Evolutionary conservation across 106 monocot species (phyloP).

Genomic region (Platanthera guangdongensis): DNA sequence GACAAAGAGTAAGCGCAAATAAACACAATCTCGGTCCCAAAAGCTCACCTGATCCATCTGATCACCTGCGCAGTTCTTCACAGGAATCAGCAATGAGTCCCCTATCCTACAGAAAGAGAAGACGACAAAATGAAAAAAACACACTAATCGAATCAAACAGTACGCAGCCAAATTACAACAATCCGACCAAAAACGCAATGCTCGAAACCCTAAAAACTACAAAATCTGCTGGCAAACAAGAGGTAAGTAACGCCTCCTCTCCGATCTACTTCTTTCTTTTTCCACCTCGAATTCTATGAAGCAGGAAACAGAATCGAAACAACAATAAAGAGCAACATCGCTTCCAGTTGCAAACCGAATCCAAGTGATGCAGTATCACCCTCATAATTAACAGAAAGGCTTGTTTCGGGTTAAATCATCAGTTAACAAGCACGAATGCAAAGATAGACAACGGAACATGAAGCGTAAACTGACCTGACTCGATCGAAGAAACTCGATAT

Average conservation of each 20-base stretch:
- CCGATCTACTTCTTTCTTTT: slow-evolving; percentile 2
- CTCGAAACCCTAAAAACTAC: neutral
- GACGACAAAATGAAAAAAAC: neutral
- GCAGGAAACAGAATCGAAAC: neutral
- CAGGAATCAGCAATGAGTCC: neutral
- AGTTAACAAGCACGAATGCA: neutral
- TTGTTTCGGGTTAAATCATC: neutral
- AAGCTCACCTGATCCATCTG: slow-evolving; percentile 6
- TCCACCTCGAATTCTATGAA: neutral
- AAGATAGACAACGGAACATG: neutral
- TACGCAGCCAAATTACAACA: neutral
- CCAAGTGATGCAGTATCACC: neutral
- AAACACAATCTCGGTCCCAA: neutral
- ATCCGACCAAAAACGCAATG: neutral
- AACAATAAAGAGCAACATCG: neutral
- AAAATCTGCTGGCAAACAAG: neutral
- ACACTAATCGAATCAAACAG: slow-evolving; percentile 1
- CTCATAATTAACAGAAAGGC: neutral
- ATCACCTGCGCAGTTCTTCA: neutral
- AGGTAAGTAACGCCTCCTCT: neutral
- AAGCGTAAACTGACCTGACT: neutral
- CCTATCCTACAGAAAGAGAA: neutral
- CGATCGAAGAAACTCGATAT: neutral
- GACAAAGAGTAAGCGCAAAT: neutral
- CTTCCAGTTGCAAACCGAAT: slow-evolving; percentile 1